Evolutionary conservation across 2,329 filamentous ascomycete genomes (phyloP).

Genomic region (Colletotrichum truncatum): DNA sequence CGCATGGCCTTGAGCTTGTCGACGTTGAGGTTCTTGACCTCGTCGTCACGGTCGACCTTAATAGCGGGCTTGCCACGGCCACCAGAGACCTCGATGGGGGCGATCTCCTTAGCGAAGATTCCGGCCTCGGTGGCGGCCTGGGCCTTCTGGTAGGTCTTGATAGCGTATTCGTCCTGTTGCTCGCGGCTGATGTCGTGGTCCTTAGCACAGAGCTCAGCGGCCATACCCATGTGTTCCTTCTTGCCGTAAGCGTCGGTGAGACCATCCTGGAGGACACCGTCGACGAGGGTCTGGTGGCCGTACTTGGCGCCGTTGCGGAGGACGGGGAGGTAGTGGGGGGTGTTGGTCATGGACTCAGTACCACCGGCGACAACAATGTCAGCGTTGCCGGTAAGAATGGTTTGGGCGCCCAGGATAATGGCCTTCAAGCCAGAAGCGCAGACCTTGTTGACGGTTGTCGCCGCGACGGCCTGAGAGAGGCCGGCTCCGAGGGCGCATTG

Average conservation of each 20-base stretch:
- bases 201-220: constrained; percentile 88
- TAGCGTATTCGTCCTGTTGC: constrained; percentile 94
- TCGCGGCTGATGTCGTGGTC: constrained; percentile 86
- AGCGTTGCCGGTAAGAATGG: constrained; percentile 96
- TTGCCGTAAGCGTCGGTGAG: constrained; percentile 91
- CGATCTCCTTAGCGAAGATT: constrained; percentile 86
- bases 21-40: constrained; percentile 92
- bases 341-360: constrained; percentile 98
- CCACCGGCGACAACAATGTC: constrained; percentile 93
- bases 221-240: constrained; percentile 96
- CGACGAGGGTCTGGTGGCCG: constrained; percentile 87
- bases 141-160: constrained; percentile 93
- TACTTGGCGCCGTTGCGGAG: constrained; percentile 92
- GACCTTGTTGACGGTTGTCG: constrained; percentile 98
- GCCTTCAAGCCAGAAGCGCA: constrained; percentile 96
- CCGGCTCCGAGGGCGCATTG: constrained; percentile 93
- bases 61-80: constrained; percentile 89
- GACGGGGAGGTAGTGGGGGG: constrained; percentile 92
- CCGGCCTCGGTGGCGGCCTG: constrained; percentile 85
- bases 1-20: constrained; percentile 88
- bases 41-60: constrained; percentile 86
- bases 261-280: constrained; percentile 94
- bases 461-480: constrained; percentile 80
- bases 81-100: constrained; percentile 86
- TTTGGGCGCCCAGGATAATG: constrained; percentile 92